A percentile compares a stretch with the other conserved stretches of the same genome.
phyloP scores from a whole-genome alignment of 2,329 filamentous ascomycete species.

The Periconia macrospinosa region DNA sequence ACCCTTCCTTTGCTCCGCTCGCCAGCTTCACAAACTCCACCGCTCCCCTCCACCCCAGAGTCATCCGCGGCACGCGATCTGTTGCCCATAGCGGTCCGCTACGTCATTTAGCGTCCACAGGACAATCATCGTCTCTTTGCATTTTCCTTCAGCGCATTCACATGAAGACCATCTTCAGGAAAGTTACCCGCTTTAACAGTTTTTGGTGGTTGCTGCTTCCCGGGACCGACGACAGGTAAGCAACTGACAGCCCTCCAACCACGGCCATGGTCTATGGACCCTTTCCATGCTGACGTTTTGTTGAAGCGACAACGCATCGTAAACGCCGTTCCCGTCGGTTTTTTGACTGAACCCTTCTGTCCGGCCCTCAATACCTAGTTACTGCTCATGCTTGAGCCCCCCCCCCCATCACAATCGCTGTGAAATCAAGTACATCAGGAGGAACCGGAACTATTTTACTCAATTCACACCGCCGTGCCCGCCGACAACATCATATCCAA shows the following conservation, averaged over 20 bases:
- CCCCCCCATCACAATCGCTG: neutral
- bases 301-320: constrained; percentile 1
- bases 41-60: neutral
- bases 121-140: neutral
- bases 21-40: neutral
- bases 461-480: neutral
- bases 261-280: neutral
- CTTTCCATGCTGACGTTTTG: neutral
- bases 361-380: no score
- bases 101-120: constrained; percentile 15
- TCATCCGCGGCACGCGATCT: constrained; percentile 4
- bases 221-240: constrained; percentile 7
- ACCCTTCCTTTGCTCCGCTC: neutral
- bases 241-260: neutral
- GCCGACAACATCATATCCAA: neutral
- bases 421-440: neutral
- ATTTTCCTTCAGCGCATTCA: constrained; percentile 13
- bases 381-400: neutral
- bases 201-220: constrained; percentile 13
- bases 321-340: neutral
- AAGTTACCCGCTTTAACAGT: constrained; percentile 10
- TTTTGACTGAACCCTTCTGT: neutral
- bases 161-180: constrained; percentile 19
- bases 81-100: constrained; percentile 5
- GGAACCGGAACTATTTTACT: neutral